Percentiles rank a stretch among this genome's conserved stretches.
These are phyloP conservation scores for Lumnitzera racemosa DNA, from an alignment of 345 rosid species.

Conservation along the genomic window DNA sequence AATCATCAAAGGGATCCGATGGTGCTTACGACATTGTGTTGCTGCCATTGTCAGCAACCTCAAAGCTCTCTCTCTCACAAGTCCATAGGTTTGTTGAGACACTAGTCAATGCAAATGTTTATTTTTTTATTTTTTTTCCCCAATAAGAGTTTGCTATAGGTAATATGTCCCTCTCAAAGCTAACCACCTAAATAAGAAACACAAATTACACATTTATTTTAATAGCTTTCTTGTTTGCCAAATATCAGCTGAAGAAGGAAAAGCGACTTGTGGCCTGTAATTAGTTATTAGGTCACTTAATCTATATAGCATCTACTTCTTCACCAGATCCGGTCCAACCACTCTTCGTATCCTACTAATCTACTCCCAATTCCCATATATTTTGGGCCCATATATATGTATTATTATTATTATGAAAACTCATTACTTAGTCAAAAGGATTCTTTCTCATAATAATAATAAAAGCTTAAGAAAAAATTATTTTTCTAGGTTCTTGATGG, in stretches of 20 bases:
- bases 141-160: no score
- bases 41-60: no score
- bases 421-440: constrained; percentile 9
- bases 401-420: neutral
- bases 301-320: constrained; percentile 9
- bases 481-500: constrained; percentile 1
- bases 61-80: no score
- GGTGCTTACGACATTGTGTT: no score
- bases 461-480: neutral
- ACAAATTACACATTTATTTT: no score
- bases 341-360: constrained; percentile 7
- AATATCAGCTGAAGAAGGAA: constrained; percentile 3
- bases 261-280: constrained; percentile 13
- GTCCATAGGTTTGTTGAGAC: no score
- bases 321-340: constrained; percentile 35
- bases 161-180: no score
- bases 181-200: no score
- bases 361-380: constrained; percentile 10
- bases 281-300: constrained; percentile 37
- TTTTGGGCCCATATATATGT: neutral
- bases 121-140: no score
- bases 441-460: constrained; percentile 9
- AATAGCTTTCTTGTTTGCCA: constrained; percentile 1
- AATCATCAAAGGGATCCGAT: no score
- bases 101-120: no score